Conservation (phyloP, 352 stramenopile species). For the Globisporangium cederbergense region DNA sequence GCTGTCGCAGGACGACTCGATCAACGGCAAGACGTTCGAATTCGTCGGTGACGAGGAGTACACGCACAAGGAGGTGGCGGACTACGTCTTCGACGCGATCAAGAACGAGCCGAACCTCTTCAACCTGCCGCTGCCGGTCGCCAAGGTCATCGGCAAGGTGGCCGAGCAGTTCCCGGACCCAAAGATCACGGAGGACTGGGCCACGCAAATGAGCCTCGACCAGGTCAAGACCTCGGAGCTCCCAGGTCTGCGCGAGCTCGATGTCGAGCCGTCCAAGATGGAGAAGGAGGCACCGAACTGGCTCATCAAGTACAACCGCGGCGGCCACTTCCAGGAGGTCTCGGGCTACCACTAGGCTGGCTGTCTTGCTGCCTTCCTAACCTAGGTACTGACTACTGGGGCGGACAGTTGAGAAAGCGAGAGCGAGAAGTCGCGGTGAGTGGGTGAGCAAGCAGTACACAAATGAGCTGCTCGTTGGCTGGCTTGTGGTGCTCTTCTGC, state of each 20-base stretch:
- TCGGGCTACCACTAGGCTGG: slow-evolving; percentile 78
- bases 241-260: slow-evolving; percentile 74
- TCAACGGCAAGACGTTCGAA: slow-evolving; percentile 94
- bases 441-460: neutral
- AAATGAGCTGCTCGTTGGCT: neutral
- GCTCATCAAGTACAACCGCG: slow-evolving; percentile 92
- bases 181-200: slow-evolving; percentile 79
- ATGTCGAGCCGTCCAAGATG: slow-evolving; percentile 89
- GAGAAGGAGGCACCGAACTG: slow-evolving; percentile 95
- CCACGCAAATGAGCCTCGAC: slow-evolving; percentile 69
- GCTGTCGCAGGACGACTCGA: slow-evolving; percentile 71
- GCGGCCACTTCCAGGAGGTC: slow-evolving; percentile 93
- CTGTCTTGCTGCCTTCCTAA: neutral
- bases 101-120: slow-evolving; percentile 71
- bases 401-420: neutral
- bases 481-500: neutral
- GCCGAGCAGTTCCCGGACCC: slow-evolving; percentile 82
- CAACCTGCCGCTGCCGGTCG: slow-evolving; percentile 78
- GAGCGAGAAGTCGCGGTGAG: neutral
- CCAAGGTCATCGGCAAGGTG: slow-evolving; percentile 75
- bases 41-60: slow-evolving; percentile 96
- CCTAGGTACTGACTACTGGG: neutral
- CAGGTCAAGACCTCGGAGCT: slow-evolving; percentile 82
- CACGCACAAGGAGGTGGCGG: slow-evolving; percentile 94
- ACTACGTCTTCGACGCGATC: slow-evolving; percentile 94